Evolutionary conservation across 306 rosid species (phyloP).

Genomic region (Alnus rubra): DNA sequence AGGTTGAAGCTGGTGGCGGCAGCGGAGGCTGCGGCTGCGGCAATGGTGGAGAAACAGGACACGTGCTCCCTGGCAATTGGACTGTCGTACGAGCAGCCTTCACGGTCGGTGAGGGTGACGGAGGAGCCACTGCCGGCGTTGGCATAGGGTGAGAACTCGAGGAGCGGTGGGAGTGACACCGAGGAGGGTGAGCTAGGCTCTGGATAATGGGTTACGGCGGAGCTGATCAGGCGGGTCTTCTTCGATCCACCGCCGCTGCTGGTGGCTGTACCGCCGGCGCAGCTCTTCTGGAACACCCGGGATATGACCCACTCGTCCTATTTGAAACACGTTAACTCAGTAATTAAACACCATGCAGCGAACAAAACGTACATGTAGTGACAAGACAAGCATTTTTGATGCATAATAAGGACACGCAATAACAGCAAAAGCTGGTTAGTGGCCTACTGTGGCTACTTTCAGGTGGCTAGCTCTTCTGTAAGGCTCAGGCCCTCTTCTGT

Average conservation of each 20-base stretch:
- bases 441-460: not conserved
- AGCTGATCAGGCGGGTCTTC: constrained; percentile 41
- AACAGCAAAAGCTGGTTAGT: not conserved
- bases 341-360: not conserved
- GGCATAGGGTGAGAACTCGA: constrained; percentile 67
- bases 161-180: constrained; percentile 82
- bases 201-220: constrained; percentile 33
- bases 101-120: constrained; percentile 41
- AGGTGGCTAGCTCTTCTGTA: not conserved
- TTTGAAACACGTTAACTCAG: not conserved
- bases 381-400: not conserved
- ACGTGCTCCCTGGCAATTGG: constrained; percentile 81
- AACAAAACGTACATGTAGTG: not conserved
- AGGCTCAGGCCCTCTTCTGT: not conserved
- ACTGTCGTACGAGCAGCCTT: constrained; percentile 54
- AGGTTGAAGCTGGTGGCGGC: constrained; percentile 34
- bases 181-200: constrained; percentile 89
- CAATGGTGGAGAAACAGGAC: constrained; percentile 99
- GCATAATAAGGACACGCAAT: not conserved
- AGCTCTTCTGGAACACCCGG: constrained; percentile 76
- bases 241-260: constrained; percentile 39
- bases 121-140: constrained; percentile 5
- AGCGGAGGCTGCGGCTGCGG: constrained; percentile 28
- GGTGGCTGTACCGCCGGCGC: constrained; percentile 32
- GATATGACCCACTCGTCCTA: constrained; percentile 99